Percentiles rank a stretch among this genome's conserved stretches.
phyloP scores from a whole-genome alignment of 1,139 yeast genomes.

The Lodderomyces pseudojiufengensis region DNA sequence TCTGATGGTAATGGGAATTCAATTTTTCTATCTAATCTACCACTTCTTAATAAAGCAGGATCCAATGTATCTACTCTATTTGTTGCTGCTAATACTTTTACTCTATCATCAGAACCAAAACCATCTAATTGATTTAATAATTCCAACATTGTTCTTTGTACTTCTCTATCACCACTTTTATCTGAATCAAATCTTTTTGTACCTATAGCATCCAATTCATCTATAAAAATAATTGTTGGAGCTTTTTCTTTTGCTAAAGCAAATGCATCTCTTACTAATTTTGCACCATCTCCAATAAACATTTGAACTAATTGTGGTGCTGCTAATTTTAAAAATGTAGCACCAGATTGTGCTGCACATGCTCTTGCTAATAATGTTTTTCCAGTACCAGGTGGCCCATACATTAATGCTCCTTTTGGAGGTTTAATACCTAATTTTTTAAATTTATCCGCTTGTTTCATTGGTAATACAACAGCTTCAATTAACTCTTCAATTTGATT shows the following conservation, averaged over 20 bases:
- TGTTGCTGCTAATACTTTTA: constrained; percentile 96
- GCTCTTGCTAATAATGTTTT: constrained; percentile 96
- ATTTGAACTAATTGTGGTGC: constrained; percentile 98
- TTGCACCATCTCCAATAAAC: constrained; percentile 99
- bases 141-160: constrained; percentile 98
- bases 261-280: constrained; percentile 95
- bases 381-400: constrained; percentile 99
- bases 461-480: constrained; percentile 96
- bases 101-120: constrained; percentile 96
- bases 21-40: constrained; percentile 94
- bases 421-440: constrained; percentile 90
- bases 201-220: constrained; percentile 98
- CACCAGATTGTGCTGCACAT: constrained; percentile 98
- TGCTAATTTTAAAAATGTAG: constrained; percentile 93
- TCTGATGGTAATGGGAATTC: constrained; percentile 97
- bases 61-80: constrained; percentile 96
- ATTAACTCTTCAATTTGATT: constrained; percentile 97
- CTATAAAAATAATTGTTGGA: constrained; percentile 95
- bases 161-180: constrained; percentile 97
- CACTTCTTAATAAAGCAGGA: constrained; percentile 95
- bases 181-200: constrained; percentile 98
- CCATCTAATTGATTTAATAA: constrained; percentile 96
- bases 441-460: constrained; percentile 98
- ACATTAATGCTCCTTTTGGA: constrained; percentile 98
- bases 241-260: constrained; percentile 99